Conservation (phyloP, 805 yeast genomes). For the Starmera quercuum region DNA sequence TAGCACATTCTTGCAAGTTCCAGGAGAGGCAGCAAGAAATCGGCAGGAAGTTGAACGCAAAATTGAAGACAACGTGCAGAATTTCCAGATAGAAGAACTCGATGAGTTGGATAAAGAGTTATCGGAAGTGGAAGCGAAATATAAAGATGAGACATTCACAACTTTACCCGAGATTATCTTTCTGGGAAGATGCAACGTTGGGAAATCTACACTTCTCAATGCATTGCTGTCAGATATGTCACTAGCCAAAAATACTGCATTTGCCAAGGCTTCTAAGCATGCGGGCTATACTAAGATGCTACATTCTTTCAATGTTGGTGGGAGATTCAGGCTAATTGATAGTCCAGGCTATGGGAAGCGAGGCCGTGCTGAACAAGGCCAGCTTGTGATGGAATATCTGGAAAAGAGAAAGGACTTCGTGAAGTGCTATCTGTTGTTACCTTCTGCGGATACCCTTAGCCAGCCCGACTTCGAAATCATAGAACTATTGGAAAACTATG, state of each 20-base stretch:
- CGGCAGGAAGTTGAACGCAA: slow-evolving; percentile 7
- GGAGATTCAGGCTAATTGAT: slow-evolving; percentile 62
- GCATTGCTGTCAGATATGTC: slow-evolving; percentile 38
- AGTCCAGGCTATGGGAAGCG: slow-evolving; percentile 86
- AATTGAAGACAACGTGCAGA: slow-evolving; percentile 9
- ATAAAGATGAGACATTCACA: slow-evolving; percentile 6
- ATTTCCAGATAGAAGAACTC: slow-evolving; percentile 9
- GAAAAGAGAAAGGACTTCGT: slow-evolving; percentile 43
- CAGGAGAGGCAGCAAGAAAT: slow-evolving; percentile 38
- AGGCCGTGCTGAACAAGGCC: slow-evolving; percentile 63
- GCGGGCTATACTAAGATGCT: slow-evolving; percentile 57
- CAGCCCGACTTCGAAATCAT: slow-evolving; percentile 49
- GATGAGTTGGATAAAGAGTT: slow-evolving; percentile 7
- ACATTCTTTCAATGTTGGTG: slow-evolving; percentile 64
- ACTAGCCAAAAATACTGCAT: slow-evolving; percentile 20
- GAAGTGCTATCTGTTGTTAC: slow-evolving; percentile 54
- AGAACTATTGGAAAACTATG: slow-evolving; percentile 40
- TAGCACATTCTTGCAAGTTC: slow-evolving; percentile 44
- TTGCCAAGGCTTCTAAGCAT: slow-evolving; percentile 46
- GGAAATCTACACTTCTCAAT: slow-evolving; percentile 74
- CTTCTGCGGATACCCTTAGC: slow-evolving; percentile 52
- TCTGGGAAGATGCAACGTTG: slow-evolving; percentile 80
- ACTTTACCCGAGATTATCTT: slow-evolving; percentile 66
- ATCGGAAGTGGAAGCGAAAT: slow-evolving; percentile 1
- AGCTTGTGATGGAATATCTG: slow-evolving; percentile 57